Conservation (phyloP, 1,284 basidiomycete genomes). For the Malassezia arunalokei region DNA sequence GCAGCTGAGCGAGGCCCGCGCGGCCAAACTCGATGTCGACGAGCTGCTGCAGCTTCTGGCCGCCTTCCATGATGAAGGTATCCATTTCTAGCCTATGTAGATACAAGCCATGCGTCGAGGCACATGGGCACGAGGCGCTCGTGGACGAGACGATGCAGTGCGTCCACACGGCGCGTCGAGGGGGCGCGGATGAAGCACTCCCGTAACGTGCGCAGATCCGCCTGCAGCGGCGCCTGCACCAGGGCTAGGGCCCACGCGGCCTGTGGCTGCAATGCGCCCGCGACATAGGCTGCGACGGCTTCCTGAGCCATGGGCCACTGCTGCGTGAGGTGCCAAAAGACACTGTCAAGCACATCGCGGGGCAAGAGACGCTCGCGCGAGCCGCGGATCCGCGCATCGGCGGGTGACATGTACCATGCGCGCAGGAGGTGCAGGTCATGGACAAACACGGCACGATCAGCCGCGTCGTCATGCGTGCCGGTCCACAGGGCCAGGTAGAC, state of each 20-base stretch:
- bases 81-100: constrained; percentile 55
- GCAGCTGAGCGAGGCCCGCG: constrained; percentile 59
- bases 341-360: constrained; percentile 2
- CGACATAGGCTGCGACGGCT: neutral
- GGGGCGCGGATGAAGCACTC: neutral
- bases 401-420: neutral
- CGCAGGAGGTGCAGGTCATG: neutral
- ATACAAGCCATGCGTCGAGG: neutral
- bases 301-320: neutral
- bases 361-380: constrained; percentile 9
- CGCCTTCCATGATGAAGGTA: constrained; percentile 69
- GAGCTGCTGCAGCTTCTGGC: constrained; percentile 64
- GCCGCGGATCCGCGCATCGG: neutral
- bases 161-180: neutral
- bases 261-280: neutral
- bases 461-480: constrained; percentile 35
- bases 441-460: neutral
- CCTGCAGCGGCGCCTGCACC: neutral
- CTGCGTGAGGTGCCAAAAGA: neutral
- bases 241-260: neutral
- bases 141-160: neutral
- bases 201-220: constrained; percentile 1
- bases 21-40: constrained; percentile 72
- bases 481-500: constrained; percentile 61
- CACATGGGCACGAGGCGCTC: neutral